A percentile compares a stretch with the other conserved stretches of the same genome.
Evolutionary conservation across 1,139 yeast species (phyloP).

Genomic region (Magnusiomyces paraingens): DNA sequence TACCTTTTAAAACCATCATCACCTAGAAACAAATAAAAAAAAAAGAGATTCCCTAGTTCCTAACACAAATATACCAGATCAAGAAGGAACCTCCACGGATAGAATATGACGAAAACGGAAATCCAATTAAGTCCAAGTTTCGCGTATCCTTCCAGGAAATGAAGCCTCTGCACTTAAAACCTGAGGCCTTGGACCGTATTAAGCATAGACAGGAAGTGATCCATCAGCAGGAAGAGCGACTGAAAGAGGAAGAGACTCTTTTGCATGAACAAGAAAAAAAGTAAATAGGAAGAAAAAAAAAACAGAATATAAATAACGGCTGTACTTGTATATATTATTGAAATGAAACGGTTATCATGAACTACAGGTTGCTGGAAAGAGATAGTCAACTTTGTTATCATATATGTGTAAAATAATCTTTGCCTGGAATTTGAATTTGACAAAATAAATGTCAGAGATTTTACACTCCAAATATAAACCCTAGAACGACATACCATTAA

Average conservation of each 20-base stretch:
- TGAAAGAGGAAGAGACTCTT: constrained; percentile 10
- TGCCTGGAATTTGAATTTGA: too few species aligned
- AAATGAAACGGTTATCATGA: too few species aligned
- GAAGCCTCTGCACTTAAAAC: constrained; percentile 34
- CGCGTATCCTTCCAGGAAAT: constrained; percentile 33
- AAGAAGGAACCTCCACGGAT: constrained; percentile 18
- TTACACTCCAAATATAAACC: too few species aligned
- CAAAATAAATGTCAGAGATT: too few species aligned
- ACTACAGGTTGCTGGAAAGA: too few species aligned
- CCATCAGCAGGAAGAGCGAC: constrained; percentile 13
- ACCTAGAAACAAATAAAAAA: not conserved
- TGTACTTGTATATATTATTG: not conserved
- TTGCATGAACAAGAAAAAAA: not conserved
- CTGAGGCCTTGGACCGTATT: constrained; percentile 27
- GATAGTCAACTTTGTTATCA: too few species aligned
- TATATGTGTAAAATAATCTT: too few species aligned
- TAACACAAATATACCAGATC: constrained; percentile 6
- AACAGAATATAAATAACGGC: not conserved
- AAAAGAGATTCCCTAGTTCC: not conserved
- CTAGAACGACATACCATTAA: too few species aligned
- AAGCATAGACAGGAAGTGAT: constrained; percentile 10
- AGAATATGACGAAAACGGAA: constrained; percentile 24
- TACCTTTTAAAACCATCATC: not conserved
- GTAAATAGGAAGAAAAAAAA: too few species aligned
- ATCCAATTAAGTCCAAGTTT: constrained; percentile 26